Conservation (phyloP, 2,329 filamentous ascomycete species). For the Aureobasidium leucospermi region DNA sequence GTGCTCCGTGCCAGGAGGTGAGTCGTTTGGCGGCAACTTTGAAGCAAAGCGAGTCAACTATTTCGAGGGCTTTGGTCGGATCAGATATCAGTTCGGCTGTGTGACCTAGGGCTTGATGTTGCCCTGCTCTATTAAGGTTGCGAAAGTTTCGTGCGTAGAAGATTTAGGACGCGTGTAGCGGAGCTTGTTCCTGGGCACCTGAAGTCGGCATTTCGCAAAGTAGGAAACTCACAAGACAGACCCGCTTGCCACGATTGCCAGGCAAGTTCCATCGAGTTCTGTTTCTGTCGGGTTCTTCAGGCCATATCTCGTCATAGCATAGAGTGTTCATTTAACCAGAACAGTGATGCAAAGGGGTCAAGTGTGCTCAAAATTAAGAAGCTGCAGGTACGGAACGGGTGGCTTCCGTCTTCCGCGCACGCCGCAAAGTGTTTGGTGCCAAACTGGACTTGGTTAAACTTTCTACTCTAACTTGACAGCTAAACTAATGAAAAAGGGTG, state of each 20-base stretch:
- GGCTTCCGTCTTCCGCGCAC: neutral
- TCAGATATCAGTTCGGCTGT: neutral
- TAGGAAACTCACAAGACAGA: too few species aligned
- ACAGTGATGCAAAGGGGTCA: too few species aligned
- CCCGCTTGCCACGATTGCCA: too few species aligned
- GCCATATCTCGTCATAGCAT: too few species aligned
- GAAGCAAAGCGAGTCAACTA: neutral
- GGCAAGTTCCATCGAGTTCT: too few species aligned
- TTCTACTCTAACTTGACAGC: conserved; percentile 4
- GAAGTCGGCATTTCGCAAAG: neutral
- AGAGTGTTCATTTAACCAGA: too few species aligned
- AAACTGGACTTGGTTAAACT: neutral
- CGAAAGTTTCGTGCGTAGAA: neutral
- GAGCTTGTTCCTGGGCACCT: neutral
- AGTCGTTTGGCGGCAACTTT: neutral
- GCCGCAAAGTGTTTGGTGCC: neutral
- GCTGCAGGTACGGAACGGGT: neutral
- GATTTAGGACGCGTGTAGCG: neutral
- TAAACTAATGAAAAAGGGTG: neutral
- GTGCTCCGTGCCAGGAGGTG: neutral
- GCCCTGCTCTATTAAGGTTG: neutral
- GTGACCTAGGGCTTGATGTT: neutral
- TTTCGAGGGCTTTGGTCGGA: neutral
- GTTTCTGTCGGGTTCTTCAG: too few species aligned
- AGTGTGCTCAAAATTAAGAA: too few species aligned